Conservation (phyloP, 2,329 filamentous ascomycete genomes). For the Fusarium haematococcum region DNA sequence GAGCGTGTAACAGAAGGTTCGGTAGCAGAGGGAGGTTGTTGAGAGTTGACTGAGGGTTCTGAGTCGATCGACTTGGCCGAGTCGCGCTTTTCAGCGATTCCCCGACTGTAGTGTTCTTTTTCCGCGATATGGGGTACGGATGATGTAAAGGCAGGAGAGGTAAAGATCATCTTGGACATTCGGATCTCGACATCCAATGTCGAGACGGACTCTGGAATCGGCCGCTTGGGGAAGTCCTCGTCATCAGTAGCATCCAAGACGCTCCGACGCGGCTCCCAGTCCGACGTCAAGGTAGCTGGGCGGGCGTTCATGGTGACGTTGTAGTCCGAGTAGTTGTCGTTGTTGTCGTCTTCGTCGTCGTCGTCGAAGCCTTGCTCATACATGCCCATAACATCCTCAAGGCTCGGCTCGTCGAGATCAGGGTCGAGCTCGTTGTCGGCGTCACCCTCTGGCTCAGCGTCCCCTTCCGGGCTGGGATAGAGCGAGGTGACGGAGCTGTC, state of each 20-base stretch:
- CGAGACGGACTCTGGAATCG: conserved; percentile 39
- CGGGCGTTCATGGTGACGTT: conserved; percentile 23
- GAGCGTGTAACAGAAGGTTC: conserved; percentile 14
- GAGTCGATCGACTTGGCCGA: conserved; percentile 63
- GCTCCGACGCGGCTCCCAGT: conserved; percentile 37
- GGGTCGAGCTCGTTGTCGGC: conserved; percentile 42
- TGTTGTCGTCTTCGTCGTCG: conserved; percentile 55
- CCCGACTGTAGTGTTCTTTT: conserved; percentile 44
- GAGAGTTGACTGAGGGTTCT: conserved; percentile 44
- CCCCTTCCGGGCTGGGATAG: conserved; percentile 46
- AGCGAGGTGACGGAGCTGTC: conserved; percentile 79
- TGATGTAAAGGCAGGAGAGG: conserved; percentile 52
- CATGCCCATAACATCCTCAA: conserved; percentile 78
- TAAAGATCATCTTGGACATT: conserved; percentile 56
- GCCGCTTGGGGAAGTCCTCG: conserved; percentile 33
- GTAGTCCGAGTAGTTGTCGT: conserved; percentile 41
- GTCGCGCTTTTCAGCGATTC: conserved; percentile 58
- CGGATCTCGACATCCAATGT: conserved; percentile 53
- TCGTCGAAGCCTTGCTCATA: conserved; percentile 72
- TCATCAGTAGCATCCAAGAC: conserved; percentile 27
- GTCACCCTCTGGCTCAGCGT: conserved; percentile 49
- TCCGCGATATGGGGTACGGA: conserved; percentile 55
- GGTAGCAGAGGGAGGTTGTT: conserved; percentile 32
- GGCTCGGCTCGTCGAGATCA: conserved; percentile 67
- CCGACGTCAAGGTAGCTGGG: conserved; percentile 54